Evolutionary conservation across 345 rosid species (phyloP).

Genomic region (Heritiera fomes): DNA sequence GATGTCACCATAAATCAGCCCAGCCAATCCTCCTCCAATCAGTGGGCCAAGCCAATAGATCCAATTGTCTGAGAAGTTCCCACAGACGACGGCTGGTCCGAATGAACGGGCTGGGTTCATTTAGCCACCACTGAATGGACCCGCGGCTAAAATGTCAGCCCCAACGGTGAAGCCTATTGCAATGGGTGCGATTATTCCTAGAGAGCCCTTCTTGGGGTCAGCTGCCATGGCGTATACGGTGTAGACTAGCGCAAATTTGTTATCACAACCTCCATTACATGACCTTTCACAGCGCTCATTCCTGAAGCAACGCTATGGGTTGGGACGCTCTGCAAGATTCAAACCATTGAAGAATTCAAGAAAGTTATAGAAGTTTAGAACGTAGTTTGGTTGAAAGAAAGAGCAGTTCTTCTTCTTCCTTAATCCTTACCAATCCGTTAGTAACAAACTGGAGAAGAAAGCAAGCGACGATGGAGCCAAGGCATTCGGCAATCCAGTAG

Average conservation of each 20-base stretch:
- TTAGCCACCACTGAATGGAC: slow-evolving; percentile 89
- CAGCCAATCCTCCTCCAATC: slow-evolving; percentile 79
- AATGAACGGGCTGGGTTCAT: slow-evolving; percentile 94
- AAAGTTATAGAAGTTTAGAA: slow-evolving; percentile 23
- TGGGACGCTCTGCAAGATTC: slow-evolving; percentile 60
- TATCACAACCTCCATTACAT: slow-evolving; percentile 74
- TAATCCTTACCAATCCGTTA: slow-evolving; percentile 43
- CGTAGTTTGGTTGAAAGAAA: no score
- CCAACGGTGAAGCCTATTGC: slow-evolving; percentile 94
- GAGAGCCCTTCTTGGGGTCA: slow-evolving; percentile 77
- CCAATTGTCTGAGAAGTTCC: slow-evolving; percentile 68
- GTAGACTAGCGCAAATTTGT: slow-evolving; percentile 79
- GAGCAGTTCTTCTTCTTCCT: slow-evolving; percentile 25
- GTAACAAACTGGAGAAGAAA: slow-evolving; percentile 75
- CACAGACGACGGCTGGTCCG: slow-evolving; percentile 85
- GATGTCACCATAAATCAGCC: slow-evolving; percentile 70
- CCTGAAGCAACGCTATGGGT: slow-evolving; percentile 74
- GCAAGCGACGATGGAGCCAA: slow-evolving; percentile 83
- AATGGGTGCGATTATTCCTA: slow-evolving; percentile 75
- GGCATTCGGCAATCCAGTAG: slow-evolving; percentile 86
- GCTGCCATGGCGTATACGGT: slow-evolving; percentile 88
- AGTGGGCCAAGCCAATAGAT: slow-evolving; percentile 87
- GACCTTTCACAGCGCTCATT: slow-evolving; percentile 55
- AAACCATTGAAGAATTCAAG: background rate
- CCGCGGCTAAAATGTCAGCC: slow-evolving; percentile 90